phyloP scores from a whole-genome alignment of 257 asterid species.

The Anisodus acutangulus region DNA sequence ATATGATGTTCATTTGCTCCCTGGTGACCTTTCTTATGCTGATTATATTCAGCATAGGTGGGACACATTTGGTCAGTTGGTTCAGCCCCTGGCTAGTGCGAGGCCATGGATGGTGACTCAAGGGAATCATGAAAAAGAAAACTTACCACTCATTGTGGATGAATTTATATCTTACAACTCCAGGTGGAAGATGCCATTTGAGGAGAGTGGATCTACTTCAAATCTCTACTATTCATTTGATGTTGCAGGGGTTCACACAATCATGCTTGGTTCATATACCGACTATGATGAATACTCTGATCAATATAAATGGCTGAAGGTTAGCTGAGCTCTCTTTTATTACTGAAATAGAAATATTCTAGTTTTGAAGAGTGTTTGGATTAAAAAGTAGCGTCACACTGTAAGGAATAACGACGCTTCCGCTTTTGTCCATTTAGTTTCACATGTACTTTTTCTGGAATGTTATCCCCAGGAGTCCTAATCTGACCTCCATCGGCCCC shows the following conservation, averaged over 20 bases:
- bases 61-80: slow-evolving; percentile 94
- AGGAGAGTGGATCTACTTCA: slow-evolving; percentile 80
- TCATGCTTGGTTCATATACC: slow-evolving; percentile 92
- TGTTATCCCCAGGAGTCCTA: neutral
- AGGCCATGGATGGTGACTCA: slow-evolving; percentile 99
- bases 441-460: neutral
- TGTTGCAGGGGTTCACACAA: slow-evolving; percentile 79
- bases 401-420: neutral
- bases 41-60: slow-evolving; percentile 77
- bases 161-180: slow-evolving; percentile 74
- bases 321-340: slow-evolving; percentile 37
- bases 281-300: slow-evolving; percentile 64
- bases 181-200: slow-evolving; percentile 96
- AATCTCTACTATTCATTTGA: slow-evolving; percentile 90
- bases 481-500: neutral
- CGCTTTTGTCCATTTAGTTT: neutral
- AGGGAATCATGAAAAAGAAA: slow-evolving; percentile 93
- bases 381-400: neutral
- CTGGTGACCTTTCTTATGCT: slow-evolving; percentile 96
- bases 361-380: neutral
- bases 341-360: slow-evolving; percentile 11
- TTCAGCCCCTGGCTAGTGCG: slow-evolving; percentile 91
- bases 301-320: slow-evolving; percentile 90
- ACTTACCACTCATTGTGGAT: slow-evolving; percentile 55
- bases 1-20: slow-evolving; percentile 81